Conservation (phyloP, 208 protist species). For the Trypanosoma cruzi region DNA sequence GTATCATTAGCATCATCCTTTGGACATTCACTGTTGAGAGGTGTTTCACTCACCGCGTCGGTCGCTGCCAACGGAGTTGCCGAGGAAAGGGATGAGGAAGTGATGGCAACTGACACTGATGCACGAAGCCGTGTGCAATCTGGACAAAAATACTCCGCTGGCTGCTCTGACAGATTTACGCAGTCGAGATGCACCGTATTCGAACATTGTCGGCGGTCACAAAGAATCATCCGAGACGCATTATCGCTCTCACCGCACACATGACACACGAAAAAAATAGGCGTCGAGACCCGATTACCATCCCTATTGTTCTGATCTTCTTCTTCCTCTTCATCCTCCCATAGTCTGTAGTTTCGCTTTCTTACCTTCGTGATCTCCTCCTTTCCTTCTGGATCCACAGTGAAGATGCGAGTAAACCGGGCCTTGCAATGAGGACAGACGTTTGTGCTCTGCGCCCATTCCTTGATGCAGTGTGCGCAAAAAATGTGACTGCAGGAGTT, state of each 20-base stretch:
- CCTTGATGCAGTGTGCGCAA: conserved; percentile 81
- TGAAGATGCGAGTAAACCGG: conserved; percentile 82
- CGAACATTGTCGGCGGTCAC: conserved; percentile 74
- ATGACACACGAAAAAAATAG: conserved; percentile 40
- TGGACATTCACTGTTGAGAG: background rate
- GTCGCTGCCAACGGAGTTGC: background rate
- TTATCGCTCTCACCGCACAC: conserved; percentile 66
- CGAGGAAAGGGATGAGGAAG: background rate
- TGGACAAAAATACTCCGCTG: conserved; percentile 71
- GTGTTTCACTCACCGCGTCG: background rate
- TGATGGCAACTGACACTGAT: background rate
- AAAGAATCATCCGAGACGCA: conserved; percentile 81
- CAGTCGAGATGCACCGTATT: conserved; percentile 83
- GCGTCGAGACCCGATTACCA: background rate
- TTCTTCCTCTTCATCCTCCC: conserved; percentile 35
- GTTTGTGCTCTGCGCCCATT: conserved; percentile 86
- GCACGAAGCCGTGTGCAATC: conserved; percentile 40
- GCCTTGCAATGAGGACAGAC: conserved; percentile 86
- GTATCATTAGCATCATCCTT: background rate
- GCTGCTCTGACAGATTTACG: conserved; percentile 54
- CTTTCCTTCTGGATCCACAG: conserved; percentile 19
- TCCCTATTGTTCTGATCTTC: conserved; percentile 38
- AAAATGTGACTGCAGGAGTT: conserved; percentile 90
- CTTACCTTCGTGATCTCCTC: conserved; percentile 83
- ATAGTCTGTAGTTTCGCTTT: conserved; percentile 63